Base-by-base conservation (phyloP, 805 yeast genomes). In the Pichia nanzhaoensis region DNA sequence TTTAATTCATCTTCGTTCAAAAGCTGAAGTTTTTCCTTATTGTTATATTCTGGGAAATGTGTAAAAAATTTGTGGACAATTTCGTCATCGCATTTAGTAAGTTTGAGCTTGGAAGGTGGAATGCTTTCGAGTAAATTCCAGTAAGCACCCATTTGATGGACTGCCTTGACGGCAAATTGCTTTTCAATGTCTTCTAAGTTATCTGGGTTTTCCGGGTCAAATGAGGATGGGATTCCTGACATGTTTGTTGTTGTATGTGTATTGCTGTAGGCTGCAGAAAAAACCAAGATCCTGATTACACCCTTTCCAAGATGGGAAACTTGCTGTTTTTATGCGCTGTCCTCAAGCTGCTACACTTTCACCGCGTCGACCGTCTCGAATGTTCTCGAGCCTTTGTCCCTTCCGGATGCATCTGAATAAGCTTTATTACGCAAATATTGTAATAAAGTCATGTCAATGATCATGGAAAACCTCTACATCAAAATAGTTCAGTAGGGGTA, bases 161-260 rank as follows among this genome's bases (percentile, higher is more conserved):
- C 99, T 5, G 98, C 99, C 67, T 84, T 87, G 48, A 93, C 99
- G 35, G 99, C 98, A 60, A 93, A 93, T 70, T 93, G 98, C 74
- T 80, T 88, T 67, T 93, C 99, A 59, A 93, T 88, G 57, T 88
- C 95, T 67, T 91, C 98, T 57, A 87, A 73, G 70, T 93, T 93
- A 50, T 93, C 96, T 38, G 99, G 97, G 48, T 73, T 75, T 59
- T 93, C 96, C 17, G 99, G 90, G 58, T 51, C 54, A 39, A 60
- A 59, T n/a, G 52, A 49, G 6, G 51, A 44, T 38, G 57, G 51
- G 27, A 50, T 34, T 19, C 48, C 43, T 3, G 49, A 39, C 51
- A 46, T 48, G 27, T 21, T 41, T 19, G 27, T 10, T 37, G 13
- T 2, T 13, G 8, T 21, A 19, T 21, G 21, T 22, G 8, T 34